phyloP scores from a whole-genome alignment of 352 stramenopile genomes.

The Phytophthora aleatoria region DNA sequence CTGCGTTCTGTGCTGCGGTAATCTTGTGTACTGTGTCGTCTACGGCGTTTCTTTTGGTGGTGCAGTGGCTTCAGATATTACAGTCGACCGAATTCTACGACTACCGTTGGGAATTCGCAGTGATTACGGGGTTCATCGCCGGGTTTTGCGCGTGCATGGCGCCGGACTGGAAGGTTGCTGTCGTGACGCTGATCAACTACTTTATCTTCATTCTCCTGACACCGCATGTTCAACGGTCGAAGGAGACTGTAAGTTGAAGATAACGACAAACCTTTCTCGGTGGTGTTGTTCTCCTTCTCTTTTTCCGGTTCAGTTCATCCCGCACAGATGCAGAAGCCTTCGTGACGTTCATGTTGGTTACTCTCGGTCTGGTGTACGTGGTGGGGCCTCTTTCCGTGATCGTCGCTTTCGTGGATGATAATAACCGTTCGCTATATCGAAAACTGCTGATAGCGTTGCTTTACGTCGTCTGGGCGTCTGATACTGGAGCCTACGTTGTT shows the following conservation, averaged over 20 bases:
- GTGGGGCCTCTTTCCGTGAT: slow-evolving; percentile 50
- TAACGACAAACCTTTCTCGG: not conserved
- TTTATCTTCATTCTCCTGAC: slow-evolving; percentile 43
- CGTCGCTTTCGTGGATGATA: slow-evolving; percentile 60
- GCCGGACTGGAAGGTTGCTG: slow-evolving; percentile 37
- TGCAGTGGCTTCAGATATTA: not conserved
- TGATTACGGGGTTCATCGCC: slow-evolving; percentile 25
- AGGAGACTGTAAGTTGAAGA: not conserved
- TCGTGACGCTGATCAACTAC: slow-evolving; percentile 35
- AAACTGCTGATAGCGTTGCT: slow-evolving; percentile 66
- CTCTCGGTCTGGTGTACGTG: slow-evolving; percentile 59
- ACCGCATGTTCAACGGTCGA: not conserved
- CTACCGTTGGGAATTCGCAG: not conserved
- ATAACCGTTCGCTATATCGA: slow-evolving; percentile 48
- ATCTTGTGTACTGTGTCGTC: not conserved
- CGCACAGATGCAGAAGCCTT: slow-evolving; percentile 25
- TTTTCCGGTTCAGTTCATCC: not conserved
- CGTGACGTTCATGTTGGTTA: slow-evolving; percentile 55
- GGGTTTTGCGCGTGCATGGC: slow-evolving; percentile 37
- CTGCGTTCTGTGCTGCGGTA: not conserved
- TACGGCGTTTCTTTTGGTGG: not conserved
- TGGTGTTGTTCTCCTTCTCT: not conserved
- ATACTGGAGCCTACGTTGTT: slow-evolving; percentile 94
- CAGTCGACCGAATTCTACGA: slow-evolving; percentile 2
- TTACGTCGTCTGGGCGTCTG: slow-evolving; percentile 73